phyloP scores from a whole-genome alignment of 805 yeast species.

The Metschnikowia amazonensis region DNA sequence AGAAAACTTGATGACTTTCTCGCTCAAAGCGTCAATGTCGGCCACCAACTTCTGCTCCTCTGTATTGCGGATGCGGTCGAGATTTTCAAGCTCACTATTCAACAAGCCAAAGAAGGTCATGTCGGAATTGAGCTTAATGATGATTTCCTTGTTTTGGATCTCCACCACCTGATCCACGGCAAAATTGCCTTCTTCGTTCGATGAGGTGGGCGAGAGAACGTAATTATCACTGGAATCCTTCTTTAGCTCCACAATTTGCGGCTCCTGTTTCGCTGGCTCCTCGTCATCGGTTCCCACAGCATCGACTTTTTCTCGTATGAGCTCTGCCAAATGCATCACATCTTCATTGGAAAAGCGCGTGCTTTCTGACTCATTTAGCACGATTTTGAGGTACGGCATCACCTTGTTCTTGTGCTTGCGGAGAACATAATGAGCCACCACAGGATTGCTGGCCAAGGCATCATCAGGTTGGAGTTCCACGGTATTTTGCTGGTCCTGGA shows the following conservation, averaged over 20 bases:
- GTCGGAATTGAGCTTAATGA: constrained; percentile 51
- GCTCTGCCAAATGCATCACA: constrained; percentile 27
- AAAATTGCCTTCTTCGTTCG: constrained; percentile 8
- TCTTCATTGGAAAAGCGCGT: constrained; percentile 28
- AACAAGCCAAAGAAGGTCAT: constrained; percentile 56
- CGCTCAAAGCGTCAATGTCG: constrained; percentile 43
- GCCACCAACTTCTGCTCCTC: constrained; percentile 43
- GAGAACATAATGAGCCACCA: constrained; percentile 41
- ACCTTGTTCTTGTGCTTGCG: constrained; percentile 29
- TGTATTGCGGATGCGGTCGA: constrained; percentile 41
- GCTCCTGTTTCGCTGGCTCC: constrained; percentile 1
- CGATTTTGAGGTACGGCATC: constrained; percentile 37
- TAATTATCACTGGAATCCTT: constrained; percentile 25
- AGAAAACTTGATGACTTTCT: constrained; percentile 21
- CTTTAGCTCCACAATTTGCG: constrained; percentile 27
- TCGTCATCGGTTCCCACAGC: constrained; percentile 23
- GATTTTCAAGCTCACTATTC: constrained; percentile 47
- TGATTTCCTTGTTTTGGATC: constrained; percentile 29
- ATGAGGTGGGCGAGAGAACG: constrained; percentile 28
- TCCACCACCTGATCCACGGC: constrained; percentile 11
- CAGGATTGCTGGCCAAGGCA: constrained; percentile 34
- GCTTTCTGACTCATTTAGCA: constrained; percentile 29
- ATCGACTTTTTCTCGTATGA: constrained; percentile 28
- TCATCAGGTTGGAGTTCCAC: constrained; percentile 34
- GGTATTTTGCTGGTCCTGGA: constrained; percentile 28